Base-by-base conservation (phyloP, 352 stramenopile genomes). In the Phytophthora ohioensis region DNA sequence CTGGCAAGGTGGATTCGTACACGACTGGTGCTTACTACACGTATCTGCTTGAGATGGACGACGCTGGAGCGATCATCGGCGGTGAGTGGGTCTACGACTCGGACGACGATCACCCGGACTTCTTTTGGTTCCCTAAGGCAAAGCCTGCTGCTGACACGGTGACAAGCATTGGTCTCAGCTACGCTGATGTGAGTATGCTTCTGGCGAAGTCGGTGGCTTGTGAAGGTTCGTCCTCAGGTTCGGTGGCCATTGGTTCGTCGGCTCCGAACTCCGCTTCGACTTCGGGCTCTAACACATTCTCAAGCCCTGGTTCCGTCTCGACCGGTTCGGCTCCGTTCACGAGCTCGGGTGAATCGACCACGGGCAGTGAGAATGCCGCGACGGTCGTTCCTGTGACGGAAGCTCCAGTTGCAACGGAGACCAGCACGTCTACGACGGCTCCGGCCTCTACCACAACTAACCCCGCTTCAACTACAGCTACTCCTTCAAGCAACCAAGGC, bases 11-110 rank as follows among this genome's bases (percentile, higher is more conserved):
- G 3, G 51, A 79, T 42, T 57, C 36, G 41, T 81, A 69, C 63
- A 81, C 68, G 15, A 75, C 55, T 3, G 64, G 60, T 38, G 48
- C 45, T 0, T 69, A 69, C 54, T 81, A 80, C 73, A 52, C 47
- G 41, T 84, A 84, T 38, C 51, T 84, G 13, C 60, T 84, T 8
- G 76, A 84, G 46, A 51, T 84, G 60, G 76, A 84, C 38, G 53
- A 57, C 41, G 38, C 27, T n/a, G 67, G 71, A 21, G 17, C 15
- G 4, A 84, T 84, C 31, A 75, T 84, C 58, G 76, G 76, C 27
- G 76, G 76, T 38, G 76, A 84, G 60, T 81, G 76, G 73, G 65
- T 82, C 10, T 75, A 73, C 57, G 64, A 69, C 38, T 81, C 73
- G 39, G 48, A 71, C 7, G 43, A 62, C 12, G 47, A 73, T 32